Evolutionary conservation across 257 asterid species (phyloP), one percentile per base, ranked within the genome.

Genomic region (Ilex asprella): DNA sequence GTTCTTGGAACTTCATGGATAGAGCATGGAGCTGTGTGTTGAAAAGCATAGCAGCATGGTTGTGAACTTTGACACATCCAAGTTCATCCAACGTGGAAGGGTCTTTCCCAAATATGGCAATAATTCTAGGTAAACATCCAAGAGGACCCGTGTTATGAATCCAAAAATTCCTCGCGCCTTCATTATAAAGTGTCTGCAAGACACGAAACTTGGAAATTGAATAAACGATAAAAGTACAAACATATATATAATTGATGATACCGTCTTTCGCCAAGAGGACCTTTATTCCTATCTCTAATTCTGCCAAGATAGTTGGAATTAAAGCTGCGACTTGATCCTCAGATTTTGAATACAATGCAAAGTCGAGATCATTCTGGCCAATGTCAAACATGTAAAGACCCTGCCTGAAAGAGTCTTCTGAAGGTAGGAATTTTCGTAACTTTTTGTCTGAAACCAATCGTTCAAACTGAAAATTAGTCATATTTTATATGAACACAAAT

Each of bases 81-180:
- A 35, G 30, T 7, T 41, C 41, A 60, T 78, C 87, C 56, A 76
- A 15, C 64, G 58, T 54, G 50, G 69, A 63, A 64, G 79, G 62
- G 64, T 76, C 52, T 12, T n/a, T 58, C 16, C 70, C 67, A 66
- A 70, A 65, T 71, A 41, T 59, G 0, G 59, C 67, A 11, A 66
- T 74, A 58, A 67, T 65, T 53, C 63, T 63, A 8, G 87, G 84
- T 31, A 78, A 63, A 59, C 84, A 82, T 29, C 87, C 87, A n/a
- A 82, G 51, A 9, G 87, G 87, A 3, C 87, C 82, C 7, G 78
- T 82, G 71, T 78, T 82, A 32, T 82, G 87, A 47, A 82, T 64
- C 87, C 84, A 78, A 7, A 82, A 78, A 56, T 76, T 71, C 57
- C 73, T 70, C 2, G 84, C 87, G 14, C 87, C 87, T 66, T 70